phyloP scores from a whole-genome alignment of 306 rosid species.

The Quercus gilva region DNA sequence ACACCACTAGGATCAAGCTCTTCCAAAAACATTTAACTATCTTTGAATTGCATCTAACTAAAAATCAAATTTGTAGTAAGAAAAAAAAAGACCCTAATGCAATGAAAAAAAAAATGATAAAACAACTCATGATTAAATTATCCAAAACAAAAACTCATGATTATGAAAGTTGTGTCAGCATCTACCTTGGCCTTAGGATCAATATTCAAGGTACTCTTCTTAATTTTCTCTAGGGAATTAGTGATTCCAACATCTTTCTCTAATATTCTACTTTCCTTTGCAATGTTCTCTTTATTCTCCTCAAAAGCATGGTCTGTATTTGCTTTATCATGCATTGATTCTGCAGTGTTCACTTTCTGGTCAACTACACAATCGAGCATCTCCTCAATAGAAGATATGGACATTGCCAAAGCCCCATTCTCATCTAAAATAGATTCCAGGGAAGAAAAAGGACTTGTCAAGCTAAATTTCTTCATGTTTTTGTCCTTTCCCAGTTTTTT shows the following conservation, averaged over 20 bases:
- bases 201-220: conserved; percentile 30
- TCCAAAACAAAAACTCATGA: conserved; percentile 33
- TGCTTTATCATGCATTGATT: conserved; percentile 47
- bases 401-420: conserved; percentile 37
- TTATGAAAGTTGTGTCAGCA: conserved; percentile 29
- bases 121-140: conserved; percentile 38
- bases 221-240: conserved; percentile 36
- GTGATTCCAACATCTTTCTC: conserved; percentile 29
- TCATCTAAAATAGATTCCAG: conserved; percentile 78
- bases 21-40: neutral
- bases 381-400: neutral
- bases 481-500: conserved; percentile 66
- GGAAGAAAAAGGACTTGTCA: conserved; percentile 66
- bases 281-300: conserved; percentile 29
- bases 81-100: neutral
- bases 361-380: conserved; percentile 19
- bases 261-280: conserved; percentile 24
- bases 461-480: conserved; percentile 40
- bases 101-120: conserved; percentile 12
- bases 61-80: neutral
- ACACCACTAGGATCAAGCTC: neutral
- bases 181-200: conserved; percentile 32
- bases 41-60: neutral
- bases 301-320: conserved; percentile 29
- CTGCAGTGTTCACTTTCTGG: conserved; percentile 30